These are phyloP conservation scores for Trichomonascus vanleenenianus DNA, from an alignment of 805 yeast genomes.

Conservation along the genomic window DNA sequence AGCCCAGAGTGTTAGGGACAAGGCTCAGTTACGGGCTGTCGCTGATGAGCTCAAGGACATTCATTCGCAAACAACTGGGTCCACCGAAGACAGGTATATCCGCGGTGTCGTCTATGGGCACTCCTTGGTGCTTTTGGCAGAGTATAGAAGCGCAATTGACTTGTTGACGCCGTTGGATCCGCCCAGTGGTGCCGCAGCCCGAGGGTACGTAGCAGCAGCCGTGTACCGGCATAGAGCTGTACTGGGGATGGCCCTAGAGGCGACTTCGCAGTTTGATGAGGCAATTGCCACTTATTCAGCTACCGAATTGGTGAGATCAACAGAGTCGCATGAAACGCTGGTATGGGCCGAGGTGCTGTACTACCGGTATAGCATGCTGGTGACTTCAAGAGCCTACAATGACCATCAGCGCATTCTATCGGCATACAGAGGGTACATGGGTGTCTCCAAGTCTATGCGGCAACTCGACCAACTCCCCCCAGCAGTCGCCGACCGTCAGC, in stretches of 20 bases:
- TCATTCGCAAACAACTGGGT: background rate
- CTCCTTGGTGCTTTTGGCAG: constrained; percentile 12
- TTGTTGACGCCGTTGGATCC: constrained; percentile 6
- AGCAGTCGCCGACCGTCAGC: background rate
- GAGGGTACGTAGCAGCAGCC: too few relatives aligned
- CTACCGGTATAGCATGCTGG: constrained; percentile 12
- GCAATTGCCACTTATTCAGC: constrained; percentile 15
- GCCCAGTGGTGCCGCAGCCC: too few relatives aligned
- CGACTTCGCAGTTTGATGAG: constrained; percentile 9
- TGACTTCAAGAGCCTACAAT: constrained; percentile 8
- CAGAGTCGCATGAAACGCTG: constrained; percentile 29
- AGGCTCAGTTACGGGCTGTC: background rate
- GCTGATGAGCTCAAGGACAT: too few relatives aligned
- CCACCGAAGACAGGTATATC: constrained; percentile 4
- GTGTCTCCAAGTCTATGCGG: constrained; percentile 8
- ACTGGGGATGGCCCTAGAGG: constrained; percentile 21
- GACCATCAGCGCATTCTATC: constrained; percentile 10
- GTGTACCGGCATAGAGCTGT: constrained; percentile 10
- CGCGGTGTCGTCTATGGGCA: constrained; percentile 15
- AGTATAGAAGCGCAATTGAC: constrained; percentile 10
- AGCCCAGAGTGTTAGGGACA: background rate
- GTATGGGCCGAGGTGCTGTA: constrained; percentile 35
- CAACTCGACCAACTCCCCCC: constrained; percentile 4
- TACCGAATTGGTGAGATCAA: constrained; percentile 5
- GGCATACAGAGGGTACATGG: constrained; percentile 12